These are phyloP conservation scores for Quillaja saponaria DNA, from an alignment of 306 rosid genomes.

Conservation along the genomic window DNA sequence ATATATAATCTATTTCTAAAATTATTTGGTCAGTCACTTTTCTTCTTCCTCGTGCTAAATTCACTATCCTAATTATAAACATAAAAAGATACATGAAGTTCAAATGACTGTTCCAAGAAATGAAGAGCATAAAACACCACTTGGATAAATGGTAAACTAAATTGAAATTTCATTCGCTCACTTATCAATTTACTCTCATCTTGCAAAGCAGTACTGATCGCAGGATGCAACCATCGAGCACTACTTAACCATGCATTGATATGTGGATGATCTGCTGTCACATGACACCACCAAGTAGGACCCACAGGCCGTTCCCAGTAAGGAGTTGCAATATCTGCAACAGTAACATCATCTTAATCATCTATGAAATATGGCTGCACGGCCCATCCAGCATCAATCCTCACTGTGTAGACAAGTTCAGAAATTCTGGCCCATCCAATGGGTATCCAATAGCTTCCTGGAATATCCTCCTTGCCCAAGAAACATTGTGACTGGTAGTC, in stretches of 20 bases:
- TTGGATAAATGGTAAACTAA: constrained; percentile 42
- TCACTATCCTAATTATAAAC: too few species aligned
- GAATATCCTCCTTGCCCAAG: too few species aligned
- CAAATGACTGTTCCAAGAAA: too few species aligned
- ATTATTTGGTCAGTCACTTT: too few species aligned
- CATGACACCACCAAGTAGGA: constrained; percentile 96
- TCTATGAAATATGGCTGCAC: constrained; percentile 46
- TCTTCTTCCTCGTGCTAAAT: too few species aligned
- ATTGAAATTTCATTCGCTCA: constrained; percentile 82
- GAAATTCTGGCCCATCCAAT: constrained; percentile 90
- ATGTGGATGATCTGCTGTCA: constrained; percentile 66
- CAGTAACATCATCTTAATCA: constrained; percentile 71
- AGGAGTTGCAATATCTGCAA: constrained; percentile 86
- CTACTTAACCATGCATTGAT: constrained; percentile 69
- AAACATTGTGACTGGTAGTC: too few species aligned
- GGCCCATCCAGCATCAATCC: constrained; percentile 61
- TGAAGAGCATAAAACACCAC: not conserved
- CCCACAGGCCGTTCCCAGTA: constrained; percentile 94
- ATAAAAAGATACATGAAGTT: too few species aligned
- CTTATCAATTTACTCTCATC: constrained; percentile 83
- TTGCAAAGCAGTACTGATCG: constrained; percentile 76
- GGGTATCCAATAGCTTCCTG: constrained; percentile 74
- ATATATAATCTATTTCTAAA: too few species aligned
- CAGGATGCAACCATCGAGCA: constrained; percentile 93
- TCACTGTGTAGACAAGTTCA: constrained; percentile 69